These are phyloP conservation scores for Funneliformis mosseae DNA, from an alignment of 192 early-diverging fungal species.

Conservation along the genomic window DNA sequence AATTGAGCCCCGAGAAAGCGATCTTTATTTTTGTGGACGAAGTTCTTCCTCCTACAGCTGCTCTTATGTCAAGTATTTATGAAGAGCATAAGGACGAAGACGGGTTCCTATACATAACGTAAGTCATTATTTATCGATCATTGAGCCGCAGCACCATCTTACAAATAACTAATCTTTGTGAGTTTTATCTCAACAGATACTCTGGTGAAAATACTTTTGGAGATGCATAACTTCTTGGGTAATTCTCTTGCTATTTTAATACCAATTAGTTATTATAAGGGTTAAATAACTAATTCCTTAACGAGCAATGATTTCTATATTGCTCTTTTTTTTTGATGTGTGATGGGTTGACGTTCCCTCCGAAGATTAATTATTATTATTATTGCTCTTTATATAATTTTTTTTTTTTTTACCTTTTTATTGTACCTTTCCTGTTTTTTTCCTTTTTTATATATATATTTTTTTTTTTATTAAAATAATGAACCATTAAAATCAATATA, in stretches of 20 bases:
- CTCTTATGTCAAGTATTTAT: slow-evolving; percentile 92
- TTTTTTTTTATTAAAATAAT: too few relatives aligned
- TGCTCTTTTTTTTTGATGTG: too few relatives aligned
- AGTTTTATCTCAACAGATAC: slow-evolving; percentile 47
- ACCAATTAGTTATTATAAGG: not conserved
- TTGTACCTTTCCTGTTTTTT: too few relatives aligned
- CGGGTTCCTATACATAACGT: slow-evolving; percentile 95
- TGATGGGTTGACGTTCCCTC: too few relatives aligned
- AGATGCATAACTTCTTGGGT: not conserved
- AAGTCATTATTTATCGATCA: slow-evolving; percentile 30
- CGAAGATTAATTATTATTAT: too few relatives aligned
- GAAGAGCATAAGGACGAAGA: slow-evolving; percentile 98
- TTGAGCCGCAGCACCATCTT: not conserved
- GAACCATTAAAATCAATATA: too few relatives aligned
- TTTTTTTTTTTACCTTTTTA: too few relatives aligned
- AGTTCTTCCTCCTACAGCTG: slow-evolving; percentile 91
- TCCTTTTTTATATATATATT: too few relatives aligned
- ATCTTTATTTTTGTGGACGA: slow-evolving; percentile 99
- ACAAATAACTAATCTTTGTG: not conserved
- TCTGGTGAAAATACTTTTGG: slow-evolving; percentile 92
- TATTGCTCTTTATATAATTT: too few relatives aligned
- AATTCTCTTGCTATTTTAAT: not conserved
- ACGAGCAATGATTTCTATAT: too few relatives aligned
- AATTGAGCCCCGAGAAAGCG: slow-evolving; percentile 95
- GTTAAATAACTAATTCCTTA: not conserved